Evolutionary conservation across 2,329 filamentous ascomycete species (phyloP).

Genomic region (Phyllosticta paracitricarpa): DNA sequence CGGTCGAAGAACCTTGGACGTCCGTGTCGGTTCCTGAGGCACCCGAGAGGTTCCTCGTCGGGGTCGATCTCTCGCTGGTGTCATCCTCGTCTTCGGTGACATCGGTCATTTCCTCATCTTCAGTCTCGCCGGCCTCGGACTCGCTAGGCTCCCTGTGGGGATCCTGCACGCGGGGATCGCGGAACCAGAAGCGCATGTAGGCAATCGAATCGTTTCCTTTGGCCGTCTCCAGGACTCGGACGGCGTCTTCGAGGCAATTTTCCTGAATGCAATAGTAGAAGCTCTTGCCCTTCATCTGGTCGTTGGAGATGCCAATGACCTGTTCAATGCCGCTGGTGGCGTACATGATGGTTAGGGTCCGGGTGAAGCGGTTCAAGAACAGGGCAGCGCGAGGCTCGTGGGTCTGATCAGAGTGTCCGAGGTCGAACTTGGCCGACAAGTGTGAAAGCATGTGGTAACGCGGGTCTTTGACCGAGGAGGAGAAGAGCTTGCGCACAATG

Average conservation of each 20-base stretch:
- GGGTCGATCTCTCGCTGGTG: conserved; percentile 20
- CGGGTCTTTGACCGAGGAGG: conserved; percentile 70
- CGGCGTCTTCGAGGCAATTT: conserved; percentile 64
- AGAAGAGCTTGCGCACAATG: conserved; percentile 67
- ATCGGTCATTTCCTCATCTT: conserved; percentile 38
- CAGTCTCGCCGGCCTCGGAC: conserved; percentile 32
- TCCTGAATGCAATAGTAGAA: conserved; percentile 83
- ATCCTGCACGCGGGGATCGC: conserved; percentile 49
- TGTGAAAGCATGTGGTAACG: conserved; percentile 86
- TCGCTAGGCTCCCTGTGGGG: conserved; percentile 37
- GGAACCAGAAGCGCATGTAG: conserved; percentile 76
- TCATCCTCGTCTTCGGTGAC: conserved; percentile 39
- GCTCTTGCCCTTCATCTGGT: conserved; percentile 62
- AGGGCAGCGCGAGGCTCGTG: conserved; percentile 76
- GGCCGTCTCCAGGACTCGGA: conserved; percentile 70
- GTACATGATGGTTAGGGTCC: conserved; percentile 77
- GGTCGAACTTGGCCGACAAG: conserved; percentile 66
- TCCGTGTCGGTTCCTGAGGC: conserved; percentile 8
- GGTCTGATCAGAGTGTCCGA: conserved; percentile 44
- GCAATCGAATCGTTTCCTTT: conserved; percentile 88
- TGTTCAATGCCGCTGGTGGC: conserved; percentile 65
- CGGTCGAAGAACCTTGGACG: conserved; percentile 10
- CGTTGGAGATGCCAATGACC: conserved; percentile 64
- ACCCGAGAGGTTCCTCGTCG: conserved; percentile 13
- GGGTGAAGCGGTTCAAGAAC: conserved; percentile 77